phyloP scores from a whole-genome alignment of 257 asterid species.

The Ehretia macrophylla region DNA sequence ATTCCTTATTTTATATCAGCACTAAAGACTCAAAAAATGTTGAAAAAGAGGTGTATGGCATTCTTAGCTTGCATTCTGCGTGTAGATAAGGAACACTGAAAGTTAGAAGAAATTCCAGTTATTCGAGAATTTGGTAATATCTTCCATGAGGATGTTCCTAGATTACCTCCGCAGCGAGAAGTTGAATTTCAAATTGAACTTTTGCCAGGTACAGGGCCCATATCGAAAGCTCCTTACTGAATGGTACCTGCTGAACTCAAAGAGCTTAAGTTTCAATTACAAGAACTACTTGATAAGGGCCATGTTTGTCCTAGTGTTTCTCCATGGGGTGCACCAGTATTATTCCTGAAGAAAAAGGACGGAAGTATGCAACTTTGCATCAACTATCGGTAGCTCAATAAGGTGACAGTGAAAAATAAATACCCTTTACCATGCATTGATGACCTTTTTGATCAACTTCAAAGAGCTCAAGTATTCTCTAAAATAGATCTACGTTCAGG shows the following conservation, averaged over 20 bases:
- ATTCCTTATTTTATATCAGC: too few species aligned
- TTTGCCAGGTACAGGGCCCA: background rate
- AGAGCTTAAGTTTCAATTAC: background rate
- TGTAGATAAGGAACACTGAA: background rate
- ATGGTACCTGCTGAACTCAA: background rate
- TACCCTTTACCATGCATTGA: background rate
- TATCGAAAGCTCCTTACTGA: background rate
- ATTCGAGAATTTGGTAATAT: background rate
- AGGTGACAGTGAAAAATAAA: background rate
- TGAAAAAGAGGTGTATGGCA: too few species aligned
- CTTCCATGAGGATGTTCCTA: background rate
- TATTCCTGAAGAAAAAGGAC: conserved; percentile 2
- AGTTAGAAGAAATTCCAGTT: background rate
- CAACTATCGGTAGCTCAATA: background rate
- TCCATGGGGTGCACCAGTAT: background rate
- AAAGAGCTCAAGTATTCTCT: background rate
- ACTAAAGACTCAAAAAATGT: too few species aligned
- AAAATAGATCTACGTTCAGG: background rate
- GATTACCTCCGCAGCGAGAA: background rate
- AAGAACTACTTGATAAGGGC: conserved; percentile 1
- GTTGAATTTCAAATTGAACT: background rate
- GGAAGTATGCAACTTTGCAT: background rate
- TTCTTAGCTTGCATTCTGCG: background rate
- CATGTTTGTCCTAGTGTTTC: background rate
- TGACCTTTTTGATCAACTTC: background rate